Evolutionary conservation across 2,329 filamentous ascomycete genomes (phyloP), one percentile per base, ranked within the genome.

Genomic region (Whalleya microplaca): DNA sequence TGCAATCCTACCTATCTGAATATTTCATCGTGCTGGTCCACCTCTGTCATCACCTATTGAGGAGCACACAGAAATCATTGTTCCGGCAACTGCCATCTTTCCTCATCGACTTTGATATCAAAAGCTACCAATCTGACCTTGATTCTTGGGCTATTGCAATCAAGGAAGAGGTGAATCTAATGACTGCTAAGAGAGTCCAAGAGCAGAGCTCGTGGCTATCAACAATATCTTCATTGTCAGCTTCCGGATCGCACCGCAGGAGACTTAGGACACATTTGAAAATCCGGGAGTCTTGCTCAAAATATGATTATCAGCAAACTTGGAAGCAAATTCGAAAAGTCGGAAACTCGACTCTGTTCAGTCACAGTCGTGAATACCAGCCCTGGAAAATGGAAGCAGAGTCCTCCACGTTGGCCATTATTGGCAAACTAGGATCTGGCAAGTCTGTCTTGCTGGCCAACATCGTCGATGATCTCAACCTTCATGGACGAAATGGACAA

Each of bases 371-470:
- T 19, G 19, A 42, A 4, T 61, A 55, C 32, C 40, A 16, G 3
- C 16, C 21, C 3, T 63, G 58, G 58, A 32, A 32, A 9, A 12
- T 29, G 2, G 7, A 21, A 2, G 2, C 21, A 16, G 9, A 10
- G 18, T 51, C 59, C 48, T 51, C 32, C 0, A 74, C 75, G 0
- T 54, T 80, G 0, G 1, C 78, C 0, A 73, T 65, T 27, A 69
- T 50, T 9, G 77, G 76, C 3, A 78, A 75, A 44, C 64, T 80
- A 0, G 77, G 78, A 1, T 74, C 72, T 0, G 77, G 78, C 0
- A 80, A 80, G 53, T 78, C 78, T 0, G 76, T 80, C 1, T 48
- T 75, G 7, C 45, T 79, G 3, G 76, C 78, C 1, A 80, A 78
- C 48, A 70, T 80, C 0, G 68, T 80, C 0, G 71, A 75, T 46